These are phyloP conservation scores for Ilyonectria destructans DNA, from an alignment of 2,329 filamentous ascomycete genomes.

Conservation along the genomic window DNA sequence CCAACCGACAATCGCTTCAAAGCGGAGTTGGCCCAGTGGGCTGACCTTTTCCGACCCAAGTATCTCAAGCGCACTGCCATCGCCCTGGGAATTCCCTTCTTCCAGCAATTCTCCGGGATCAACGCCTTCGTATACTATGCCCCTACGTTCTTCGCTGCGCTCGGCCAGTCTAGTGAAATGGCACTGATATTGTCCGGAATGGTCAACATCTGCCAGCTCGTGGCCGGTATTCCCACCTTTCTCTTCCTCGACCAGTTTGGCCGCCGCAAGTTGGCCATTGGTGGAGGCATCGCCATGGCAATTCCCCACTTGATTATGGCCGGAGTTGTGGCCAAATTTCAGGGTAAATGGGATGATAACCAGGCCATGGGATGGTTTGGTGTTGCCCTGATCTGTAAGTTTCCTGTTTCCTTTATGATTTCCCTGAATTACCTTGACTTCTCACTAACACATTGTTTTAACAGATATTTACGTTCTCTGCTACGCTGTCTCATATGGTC, in stretches of 20 bases:
- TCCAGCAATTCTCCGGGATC: conserved; percentile 46
- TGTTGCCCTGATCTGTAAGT: conserved; percentile 39
- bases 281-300: conserved; percentile 41
- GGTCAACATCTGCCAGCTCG: conserved; percentile 54
- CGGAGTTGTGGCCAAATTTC: conserved; percentile 35
- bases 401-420: not conserved
- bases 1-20: conserved; percentile 51
- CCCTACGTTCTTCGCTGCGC: conserved; percentile 47
- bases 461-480: conserved; percentile 47
- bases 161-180: conserved; percentile 49
- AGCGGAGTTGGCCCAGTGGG: conserved; percentile 63
- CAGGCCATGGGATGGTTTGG: conserved; percentile 39
- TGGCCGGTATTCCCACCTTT: conserved; percentile 49
- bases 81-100: conserved; percentile 42
- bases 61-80: conserved; percentile 59
- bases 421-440: no score
- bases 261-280: conserved; percentile 43
- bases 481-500: conserved; percentile 52
- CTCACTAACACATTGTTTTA: not conserved
- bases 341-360: conserved; percentile 36
- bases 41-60: conserved; percentile 63
- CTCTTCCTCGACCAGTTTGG: conserved; percentile 54
- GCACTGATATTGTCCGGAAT: conserved; percentile 53
- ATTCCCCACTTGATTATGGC: conserved; percentile 40
- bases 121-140: conserved; percentile 50